Evolutionary conservation across 768 basidiomycete species (phyloP), one percentile per base, ranked within the genome.

Genomic region (Lactarius tabidus): DNA sequence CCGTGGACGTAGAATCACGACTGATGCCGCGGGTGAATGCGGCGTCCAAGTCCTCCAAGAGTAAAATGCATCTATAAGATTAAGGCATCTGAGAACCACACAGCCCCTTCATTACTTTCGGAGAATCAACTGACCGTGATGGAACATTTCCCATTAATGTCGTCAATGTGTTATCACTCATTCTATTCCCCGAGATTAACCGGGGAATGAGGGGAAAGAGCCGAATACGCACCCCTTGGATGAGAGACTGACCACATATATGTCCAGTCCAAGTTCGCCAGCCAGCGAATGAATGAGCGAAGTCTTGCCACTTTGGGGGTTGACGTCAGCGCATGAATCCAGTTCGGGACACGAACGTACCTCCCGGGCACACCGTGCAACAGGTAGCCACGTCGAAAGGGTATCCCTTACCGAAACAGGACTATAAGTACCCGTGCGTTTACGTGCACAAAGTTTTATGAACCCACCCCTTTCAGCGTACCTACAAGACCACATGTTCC

Each of bases 1-100:
- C 91, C 28, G 92, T 94, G 12, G 91, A 92, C 17, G 77, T 82
- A 54, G 85, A 79, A 75, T 93, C 92, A 77, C 92, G 91, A 75
- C 85, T 88, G 73, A 93, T 87, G 62, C 87, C 89, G 57, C 90
- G 88, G 69, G 92, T 94, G 79, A 94, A 94, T 31, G 92, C 92
- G 62, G 92, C 92, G 74, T 94, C 92, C 70, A 96, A 83, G 81
- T 96, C 93, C 79, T 96, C 94, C 74, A 96, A 83, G 76, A 96
- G 88, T 71, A 96, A 81, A 66, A 96, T 93, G 81, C 91, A 93
- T 80, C 91, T 91, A 70, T 56, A 18, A 48, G 56, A 70, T 56
- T 43, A 63, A 58, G 33, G 17, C 61, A 41, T 69, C 62, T 71
- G 61, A 63, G 59, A 67, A 69, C 57, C 60, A 56, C 15, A 65